These are phyloP conservation scores for Sordariomycetes sp. DNA, from an alignment of 2,329 filamentous ascomycete species.

Conservation along the genomic window DNA sequence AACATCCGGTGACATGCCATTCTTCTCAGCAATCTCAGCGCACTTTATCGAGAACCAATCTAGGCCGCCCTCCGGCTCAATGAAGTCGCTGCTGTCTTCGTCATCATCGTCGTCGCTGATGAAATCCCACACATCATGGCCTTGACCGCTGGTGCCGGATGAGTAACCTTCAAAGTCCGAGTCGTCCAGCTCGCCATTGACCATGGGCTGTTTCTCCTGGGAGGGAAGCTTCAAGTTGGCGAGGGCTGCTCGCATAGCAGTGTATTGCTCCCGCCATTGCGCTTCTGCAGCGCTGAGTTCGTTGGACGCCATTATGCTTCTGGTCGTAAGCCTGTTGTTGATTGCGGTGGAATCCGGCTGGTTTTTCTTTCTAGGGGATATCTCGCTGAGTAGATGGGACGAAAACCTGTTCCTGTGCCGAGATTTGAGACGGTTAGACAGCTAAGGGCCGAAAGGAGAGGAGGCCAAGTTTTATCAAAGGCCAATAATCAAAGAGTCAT, in stretches of 20 bases:
- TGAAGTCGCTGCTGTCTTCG: conserved; percentile 55
- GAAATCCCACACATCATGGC: conserved; percentile 94
- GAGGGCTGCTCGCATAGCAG: conserved; percentile 78
- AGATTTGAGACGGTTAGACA: no score
- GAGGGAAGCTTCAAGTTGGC: conserved; percentile 54
- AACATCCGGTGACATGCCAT: conserved; percentile 58
- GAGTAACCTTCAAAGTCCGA: conserved; percentile 51
- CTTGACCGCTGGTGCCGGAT: conserved; percentile 55
- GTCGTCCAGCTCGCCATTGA: conserved; percentile 45
- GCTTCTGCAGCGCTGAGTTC: conserved; percentile 32
- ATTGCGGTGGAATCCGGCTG: no score
- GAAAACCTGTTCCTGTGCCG: no score
- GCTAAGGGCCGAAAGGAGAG: no score
- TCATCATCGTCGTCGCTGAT: conserved; percentile 68
- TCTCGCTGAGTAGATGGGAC: no score
- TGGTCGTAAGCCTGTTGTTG: no score
- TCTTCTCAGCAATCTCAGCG: conserved; percentile 53
- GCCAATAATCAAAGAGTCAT: no score
- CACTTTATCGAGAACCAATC: conserved; percentile 69
- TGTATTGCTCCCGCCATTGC: conserved; percentile 79
- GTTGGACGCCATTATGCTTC: conserved; percentile 23
- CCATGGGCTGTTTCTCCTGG: conserved; percentile 23
- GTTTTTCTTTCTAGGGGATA: no score
- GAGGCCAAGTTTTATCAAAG: no score
- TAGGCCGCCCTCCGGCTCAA: conserved; percentile 38